Conservation (phyloP, 2,329 filamentous ascomycete species). For the Trichoderma sp. region DNA sequence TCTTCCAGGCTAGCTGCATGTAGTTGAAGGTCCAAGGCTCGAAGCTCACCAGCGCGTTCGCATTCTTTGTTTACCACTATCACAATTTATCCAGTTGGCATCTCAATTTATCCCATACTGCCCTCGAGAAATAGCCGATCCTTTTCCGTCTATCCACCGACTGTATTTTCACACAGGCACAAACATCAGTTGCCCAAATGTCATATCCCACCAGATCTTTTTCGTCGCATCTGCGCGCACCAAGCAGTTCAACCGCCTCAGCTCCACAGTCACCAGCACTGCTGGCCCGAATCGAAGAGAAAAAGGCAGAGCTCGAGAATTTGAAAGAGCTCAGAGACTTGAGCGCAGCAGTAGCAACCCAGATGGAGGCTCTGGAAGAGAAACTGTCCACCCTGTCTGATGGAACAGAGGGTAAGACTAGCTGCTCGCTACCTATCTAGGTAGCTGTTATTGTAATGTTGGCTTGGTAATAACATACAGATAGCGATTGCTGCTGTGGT, state of each 20-base stretch:
- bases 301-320: constrained; percentile 79
- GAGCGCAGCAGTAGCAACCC: constrained; percentile 73
- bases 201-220: constrained; percentile 59
- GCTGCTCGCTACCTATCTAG: neutral
- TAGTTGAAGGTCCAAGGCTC: neutral
- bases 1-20: neutral
- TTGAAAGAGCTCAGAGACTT: constrained; percentile 76
- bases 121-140: no score
- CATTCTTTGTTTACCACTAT: neutral
- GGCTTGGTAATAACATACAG: constrained; percentile 21
- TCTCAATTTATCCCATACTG: neutral
- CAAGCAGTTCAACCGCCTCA: constrained; percentile 52
- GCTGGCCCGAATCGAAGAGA: constrained; percentile 77
- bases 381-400: constrained; percentile 77
- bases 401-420: constrained; percentile 72
- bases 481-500: constrained; percentile 77
- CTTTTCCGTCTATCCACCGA: neutral
- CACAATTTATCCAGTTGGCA: neutral
- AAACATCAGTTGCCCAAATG: constrained; percentile 43
- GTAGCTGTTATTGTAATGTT: neutral
- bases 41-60: neutral
- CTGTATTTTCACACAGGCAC: neutral
- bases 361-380: constrained; percentile 80
- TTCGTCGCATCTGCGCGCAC: constrained; percentile 67
- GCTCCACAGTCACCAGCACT: constrained; percentile 69